These are phyloP conservation scores for Leucocoprinus sp. DNA, from an alignment of 768 basidiomycete species.

Conservation along the genomic window DNA sequence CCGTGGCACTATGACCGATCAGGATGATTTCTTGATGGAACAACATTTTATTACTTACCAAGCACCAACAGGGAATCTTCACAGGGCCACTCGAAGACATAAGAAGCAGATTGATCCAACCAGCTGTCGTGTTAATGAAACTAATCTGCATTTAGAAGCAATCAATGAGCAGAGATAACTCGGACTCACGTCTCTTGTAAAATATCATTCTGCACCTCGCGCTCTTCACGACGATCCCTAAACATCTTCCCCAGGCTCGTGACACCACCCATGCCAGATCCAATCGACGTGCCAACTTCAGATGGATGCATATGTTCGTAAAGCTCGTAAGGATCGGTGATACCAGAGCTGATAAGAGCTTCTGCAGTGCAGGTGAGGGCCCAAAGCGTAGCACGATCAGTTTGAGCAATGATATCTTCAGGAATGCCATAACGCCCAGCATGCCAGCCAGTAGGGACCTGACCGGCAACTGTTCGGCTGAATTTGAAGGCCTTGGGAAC, in stretches of 20 bases:
- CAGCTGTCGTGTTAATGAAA: constrained; percentile 98
- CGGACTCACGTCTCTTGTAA: constrained; percentile 90
- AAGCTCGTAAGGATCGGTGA: constrained; percentile 96
- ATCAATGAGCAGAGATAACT: not conserved
- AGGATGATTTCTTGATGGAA: constrained; percentile 5
- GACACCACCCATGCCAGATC: constrained; percentile 97
- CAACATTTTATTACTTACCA: constrained; percentile 51
- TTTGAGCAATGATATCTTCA: constrained; percentile 90
- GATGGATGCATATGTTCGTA: constrained; percentile 97
- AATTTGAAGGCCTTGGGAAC: constrained; percentile 96
- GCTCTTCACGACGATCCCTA: constrained; percentile 96
- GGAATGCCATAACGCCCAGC: constrained; percentile 97
- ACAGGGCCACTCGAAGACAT: constrained; percentile 96
- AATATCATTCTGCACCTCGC: constrained; percentile 97
- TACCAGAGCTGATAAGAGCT: constrained; percentile 92
- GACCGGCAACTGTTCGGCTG: constrained; percentile 90
- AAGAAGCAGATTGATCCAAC: constrained; percentile 93
- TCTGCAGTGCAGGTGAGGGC: constrained; percentile 91
- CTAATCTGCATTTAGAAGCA: constrained; percentile 31
- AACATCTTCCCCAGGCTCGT: constrained; percentile 93
- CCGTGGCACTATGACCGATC: constrained; percentile 67
- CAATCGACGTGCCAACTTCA: constrained; percentile 89
- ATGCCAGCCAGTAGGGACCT: constrained; percentile 96
- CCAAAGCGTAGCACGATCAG: constrained; percentile 91
- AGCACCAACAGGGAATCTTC: constrained; percentile 98